Evolutionary conservation across 2,329 filamentous ascomycete genomes (phyloP), one percentile per base, ranked within the genome.

Genomic region (Magnaporthiopsis poae): DNA sequence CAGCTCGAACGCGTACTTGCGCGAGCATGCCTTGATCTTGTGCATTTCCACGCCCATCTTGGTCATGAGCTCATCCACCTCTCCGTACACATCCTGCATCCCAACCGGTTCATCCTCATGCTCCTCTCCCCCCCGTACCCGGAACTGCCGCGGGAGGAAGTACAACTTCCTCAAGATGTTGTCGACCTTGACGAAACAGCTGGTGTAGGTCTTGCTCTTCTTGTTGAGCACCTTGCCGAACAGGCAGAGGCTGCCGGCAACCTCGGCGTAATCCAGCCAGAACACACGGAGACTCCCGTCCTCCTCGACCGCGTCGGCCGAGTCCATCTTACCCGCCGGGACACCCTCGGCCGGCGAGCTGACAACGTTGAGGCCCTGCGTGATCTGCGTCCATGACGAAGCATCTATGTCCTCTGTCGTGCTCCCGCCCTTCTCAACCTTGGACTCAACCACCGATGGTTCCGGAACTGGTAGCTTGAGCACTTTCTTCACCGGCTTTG

Each of bases 191-290:
- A 97, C 86, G 73, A 99, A 98, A 73, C 92, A 96, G 78, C 95
- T 99, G 68, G 92, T 89, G 74, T 91, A 93, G 61, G 82, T 81
- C 65, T 86, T 88, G 1, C 86, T 91, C 72, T 88, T 90, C 77
- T 93, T 96, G 79, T 97, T 92, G 72, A 92, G 87, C 31, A 97
- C 94, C 75, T 99, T 99, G 69, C 95, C 95, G 74, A 99, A 98
- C 13, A 99, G 84, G 75, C 92, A 98, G 12, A 99, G 81, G 71
- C 88, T 95, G 68, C 94, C 94, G 72, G 93, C 92, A 74, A 96
- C 82, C 75, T 99, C 95, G 0, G 90, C 92, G 74, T 96, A 99
- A 77, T 99, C 95, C 9, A 91, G 90, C 95, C 95, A 99, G 80
- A 97, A 99, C 80, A 99, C 92, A 71, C 89, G 89, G 36, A 99